Base-by-base conservation (phyloP, 176 grass and related monocot genomes). In the Thalia dealbata region DNA sequence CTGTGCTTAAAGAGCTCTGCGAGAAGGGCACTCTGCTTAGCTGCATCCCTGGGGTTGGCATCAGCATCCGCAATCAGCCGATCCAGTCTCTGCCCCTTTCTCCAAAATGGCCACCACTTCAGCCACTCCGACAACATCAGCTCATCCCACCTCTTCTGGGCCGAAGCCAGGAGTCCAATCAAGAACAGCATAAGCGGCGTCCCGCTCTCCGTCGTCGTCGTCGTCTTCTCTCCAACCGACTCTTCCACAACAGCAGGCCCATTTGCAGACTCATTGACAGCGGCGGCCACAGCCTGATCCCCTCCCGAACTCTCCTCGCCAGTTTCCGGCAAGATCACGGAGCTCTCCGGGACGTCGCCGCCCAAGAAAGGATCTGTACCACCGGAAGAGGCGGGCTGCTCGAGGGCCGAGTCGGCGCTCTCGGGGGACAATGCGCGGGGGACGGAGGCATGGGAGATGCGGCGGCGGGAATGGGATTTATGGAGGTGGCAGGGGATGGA, bases 1-100 rank as follows among this genome's bases (percentile, higher is more conserved):
- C 90, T 99, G 86, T 80, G 81, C 73, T 91, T 99, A 65, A 95
- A 95, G 63, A 99, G 85, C 81, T 95, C 95, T n/a, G 84, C 84
- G 66, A 99, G 95, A 11, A 99, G 85, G 75, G 76, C 68, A 35
- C 80, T 85, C 87, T 99, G 87, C 80, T 91, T 91, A 61, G 77
- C 77, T 3, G 79, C 81, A 73, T 99, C 90, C 69, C 63, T 86
- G 41, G 95, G 95, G 32, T 99, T 77, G 3, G 95, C 88, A 84
- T 99, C 95, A 1, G 95, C 95, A 5, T 95, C 95, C 26, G 91
- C 90, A 42, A 99, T 87, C 24, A 99, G 70, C 15, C 65, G 70
- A 67, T 89, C 84, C 52, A 99, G 72, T 12, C 81, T 84, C 44
- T 87, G 82, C 67, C 91, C 88, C 67, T 85, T 25, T 50, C 72